Base-by-base conservation (phyloP, 2,329 filamentous ascomycete species). In the Colletotrichum cuscutae region DNA sequence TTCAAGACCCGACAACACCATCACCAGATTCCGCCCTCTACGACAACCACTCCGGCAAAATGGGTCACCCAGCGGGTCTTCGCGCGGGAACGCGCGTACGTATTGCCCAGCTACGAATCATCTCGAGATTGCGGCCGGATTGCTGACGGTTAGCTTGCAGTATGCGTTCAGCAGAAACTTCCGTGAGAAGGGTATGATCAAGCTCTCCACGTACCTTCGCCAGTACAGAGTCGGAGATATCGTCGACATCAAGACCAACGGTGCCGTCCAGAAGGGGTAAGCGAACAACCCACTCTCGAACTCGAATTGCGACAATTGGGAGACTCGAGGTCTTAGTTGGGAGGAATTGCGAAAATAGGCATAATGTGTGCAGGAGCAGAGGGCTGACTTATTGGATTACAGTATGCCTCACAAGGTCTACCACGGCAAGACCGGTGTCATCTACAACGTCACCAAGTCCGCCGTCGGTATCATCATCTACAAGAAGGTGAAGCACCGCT, bases 351-450 rank as follows among this genome's bases (percentile, higher is more conserved):
- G 42, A 49, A n/a, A 9, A 49, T 22, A 32, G 52, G 26, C 22
- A 35, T 4, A 42, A 32, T 32, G 46, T 30, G 19, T 32, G 26
- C 26, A 22, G 22, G 30, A 52, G 52, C 22, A 52, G 30, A 32
- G 49, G 42, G 62, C 72, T 87, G 77, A 86, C 79, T 76, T 67
- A 76, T 72, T 65, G 74, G 37, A 74, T 74, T 80, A 85, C 82
- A 95, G 95, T 90, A 97, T 98, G 95, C 95, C 96, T 82, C 95
- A 95, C 93, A 98, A 98, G 92, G 94, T 98, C 89, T 98, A 97
- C 93, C 95, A 98, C 91, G 97, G 96, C 84, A 98, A 98, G 94
- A 98, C 95, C 77, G 95, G 95, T 84, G 94, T 98, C 82, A 89
- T 98, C 88, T 98, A 97, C 94, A 99, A 99, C 91, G 97, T 99